phyloP scores from a whole-genome alignment of 1,284 basidiomycete genomes.

The Ganoderma resinaceum region DNA sequence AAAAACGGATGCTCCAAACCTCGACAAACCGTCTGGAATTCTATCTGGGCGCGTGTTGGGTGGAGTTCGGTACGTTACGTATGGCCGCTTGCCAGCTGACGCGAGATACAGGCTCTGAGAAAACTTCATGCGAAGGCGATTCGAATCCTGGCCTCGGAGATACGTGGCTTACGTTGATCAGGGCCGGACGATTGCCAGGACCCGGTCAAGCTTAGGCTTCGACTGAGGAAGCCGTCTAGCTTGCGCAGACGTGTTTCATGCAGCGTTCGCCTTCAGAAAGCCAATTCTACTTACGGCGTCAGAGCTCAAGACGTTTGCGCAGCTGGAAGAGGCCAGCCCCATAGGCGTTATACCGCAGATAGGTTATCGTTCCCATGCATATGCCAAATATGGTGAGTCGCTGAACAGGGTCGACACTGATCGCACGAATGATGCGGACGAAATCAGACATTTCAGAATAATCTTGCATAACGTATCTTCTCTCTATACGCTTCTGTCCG shows the following conservation, averaged over 20 bases:
- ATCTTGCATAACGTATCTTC: not conserved
- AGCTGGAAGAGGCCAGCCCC: not conserved
- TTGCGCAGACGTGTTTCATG: not conserved
- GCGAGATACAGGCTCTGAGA: not conserved
- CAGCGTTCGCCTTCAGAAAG: not conserved
- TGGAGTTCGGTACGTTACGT: not conserved
- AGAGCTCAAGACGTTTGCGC: not conserved
- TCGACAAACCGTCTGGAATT: not conserved
- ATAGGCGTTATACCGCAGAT: conserved; percentile 2
- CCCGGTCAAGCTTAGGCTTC: not conserved
- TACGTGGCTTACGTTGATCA: not conserved
- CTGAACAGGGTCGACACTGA: not conserved
- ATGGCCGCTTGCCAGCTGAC: not conserved
- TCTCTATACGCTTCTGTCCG: not conserved
- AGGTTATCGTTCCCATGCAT: conserved; percentile 7
- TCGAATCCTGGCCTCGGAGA: not conserved
- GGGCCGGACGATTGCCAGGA: not conserved
- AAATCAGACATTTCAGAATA: not conserved
- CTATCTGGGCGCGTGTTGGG: not conserved
- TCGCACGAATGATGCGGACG: not conserved
- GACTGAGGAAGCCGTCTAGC: not conserved
- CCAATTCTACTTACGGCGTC: not conserved
- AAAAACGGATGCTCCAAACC: not conserved
- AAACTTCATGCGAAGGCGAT: not conserved
- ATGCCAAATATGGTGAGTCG: not conserved